Evolutionary conservation across 768 basidiomycete genomes (phyloP).

Genomic region (Lentinula guzmanii): DNA sequence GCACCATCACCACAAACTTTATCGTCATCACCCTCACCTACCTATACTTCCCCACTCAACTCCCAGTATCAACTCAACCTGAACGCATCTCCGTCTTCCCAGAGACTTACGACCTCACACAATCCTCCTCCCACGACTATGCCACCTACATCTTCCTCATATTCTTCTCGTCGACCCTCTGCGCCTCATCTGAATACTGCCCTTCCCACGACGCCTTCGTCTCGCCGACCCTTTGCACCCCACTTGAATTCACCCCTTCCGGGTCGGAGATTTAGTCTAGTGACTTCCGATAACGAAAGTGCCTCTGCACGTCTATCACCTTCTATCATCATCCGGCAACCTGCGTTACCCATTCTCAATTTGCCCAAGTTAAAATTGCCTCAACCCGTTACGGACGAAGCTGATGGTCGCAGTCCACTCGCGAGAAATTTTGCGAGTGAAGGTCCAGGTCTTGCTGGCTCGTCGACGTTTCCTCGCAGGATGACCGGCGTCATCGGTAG

Average conservation of each 20-base stretch:
- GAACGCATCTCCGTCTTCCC: background rate
- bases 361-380: constrained; percentile 36
- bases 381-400: background rate
- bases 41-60: background rate
- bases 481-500: background rate
- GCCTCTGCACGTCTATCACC: constrained; percentile 27
- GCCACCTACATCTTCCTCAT: background rate
- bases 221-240: background rate
- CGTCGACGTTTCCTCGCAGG: background rate
- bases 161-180: background rate
- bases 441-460: background rate
- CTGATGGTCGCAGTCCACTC: background rate
- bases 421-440: background rate
- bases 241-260: background rate
- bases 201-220: background rate
- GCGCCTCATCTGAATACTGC: background rate
- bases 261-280: background rate
- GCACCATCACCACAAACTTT: background rate
- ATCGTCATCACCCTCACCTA: background rate
- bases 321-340: constrained; percentile 35
- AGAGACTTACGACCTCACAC: background rate
- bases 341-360: constrained; percentile 39
- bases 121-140: background rate
- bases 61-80: background rate
- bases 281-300: background rate